phyloP scores from a whole-genome alignment of 192 early-diverging fungal species.

The Lobulomyces angularis region DNA sequence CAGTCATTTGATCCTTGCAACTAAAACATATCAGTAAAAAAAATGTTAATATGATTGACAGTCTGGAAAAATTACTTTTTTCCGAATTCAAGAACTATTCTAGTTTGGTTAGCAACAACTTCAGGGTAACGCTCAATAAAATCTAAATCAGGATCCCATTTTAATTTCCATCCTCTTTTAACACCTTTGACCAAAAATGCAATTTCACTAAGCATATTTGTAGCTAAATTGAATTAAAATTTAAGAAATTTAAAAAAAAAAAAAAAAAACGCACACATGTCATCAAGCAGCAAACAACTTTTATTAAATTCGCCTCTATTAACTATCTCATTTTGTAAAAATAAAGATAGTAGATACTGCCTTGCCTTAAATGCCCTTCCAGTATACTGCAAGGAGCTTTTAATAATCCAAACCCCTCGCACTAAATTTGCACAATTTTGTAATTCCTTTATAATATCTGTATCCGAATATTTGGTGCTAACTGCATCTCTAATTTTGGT shows the following conservation, averaged over 20 bases:
- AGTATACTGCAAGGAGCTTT: slow-evolving; percentile 24
- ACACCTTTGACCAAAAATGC: slow-evolving; percentile 6
- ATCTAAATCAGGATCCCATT: slow-evolving; percentile 11
- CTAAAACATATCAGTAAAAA: too few relatives aligned
- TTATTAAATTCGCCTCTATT: slow-evolving; percentile 10
- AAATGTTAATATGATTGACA: too few relatives aligned
- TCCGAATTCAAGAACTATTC: too few relatives aligned
- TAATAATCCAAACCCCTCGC: slow-evolving; percentile 26
- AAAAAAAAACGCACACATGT: too few relatives aligned
- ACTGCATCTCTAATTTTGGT: slow-evolving; percentile 11
- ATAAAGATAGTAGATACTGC: slow-evolving; percentile 19
- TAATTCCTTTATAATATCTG: slow-evolving; percentile 15
- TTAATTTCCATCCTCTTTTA: slow-evolving; percentile 15
- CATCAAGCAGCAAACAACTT: slow-evolving; percentile 4
- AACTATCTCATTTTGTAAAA: slow-evolving; percentile 9
- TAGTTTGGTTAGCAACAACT: too few relatives aligned
- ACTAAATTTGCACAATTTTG: slow-evolving; percentile 18
- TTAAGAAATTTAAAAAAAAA: too few relatives aligned
- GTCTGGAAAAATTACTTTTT: too few relatives aligned
- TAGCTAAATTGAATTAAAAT: too few relatives aligned
- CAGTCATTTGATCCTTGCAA: too few relatives aligned
- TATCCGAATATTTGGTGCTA: slow-evolving; percentile 5
- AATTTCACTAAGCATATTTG: slow-evolving; percentile 20
- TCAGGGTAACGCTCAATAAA: slow-evolving; percentile 15
- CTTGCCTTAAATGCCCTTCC: slow-evolving; percentile 24